Evolutionary conservation across 1,284 basidiomycete genomes (phyloP), one percentile per base, ranked within the genome.

Genomic region (Melanopsichium pennsylvanicum): DNA sequence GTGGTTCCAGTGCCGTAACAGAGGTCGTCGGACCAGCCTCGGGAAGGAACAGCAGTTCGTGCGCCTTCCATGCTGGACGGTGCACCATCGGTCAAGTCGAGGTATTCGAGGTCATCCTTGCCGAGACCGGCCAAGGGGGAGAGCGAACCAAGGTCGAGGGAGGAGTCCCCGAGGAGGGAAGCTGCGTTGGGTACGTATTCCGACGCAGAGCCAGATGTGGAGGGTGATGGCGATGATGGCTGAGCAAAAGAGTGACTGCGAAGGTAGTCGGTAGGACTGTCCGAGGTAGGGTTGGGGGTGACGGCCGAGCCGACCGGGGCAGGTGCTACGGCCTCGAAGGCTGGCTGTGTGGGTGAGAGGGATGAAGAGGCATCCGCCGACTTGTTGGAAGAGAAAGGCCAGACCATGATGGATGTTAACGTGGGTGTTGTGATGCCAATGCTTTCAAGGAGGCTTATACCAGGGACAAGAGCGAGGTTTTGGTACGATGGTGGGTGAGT

Each of bases 1-100:
- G 94, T 97, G 70, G 94, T 96, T 55, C 96, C 96, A 76, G 95
- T 97, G 74, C 96, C 96, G 84, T 98, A 97, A 87, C 93, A 97
- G 61, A 99, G 85, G 84, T 98, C 96, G 85, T 99, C 96, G 83
- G 92, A 92, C 94, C 93, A 99, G 58, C 96, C 95, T 83, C 96
- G 70, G 29, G 68, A 72, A n/a, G 80, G 80, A n/a, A 81, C 70
- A 37, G 76, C 74, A 26, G 76, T 79, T 39, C 77, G 70, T 16
- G 70, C 77, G 25, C 79, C 79, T 49, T 81, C 77, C 45, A 81
- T 61, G 37, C 63, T 63, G 48, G 72, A 74, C 12, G 79, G 75
- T 33, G 58, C 58, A 31, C 69, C 71, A 36, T 81, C 80, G n/a
- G 75, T 74, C 32, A 81, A 62, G 45, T 79, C 75, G 25, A 81